Conservation (phyloP, 768 basidiomycete genomes). For the Xerocomellus chrysenteron region DNA sequence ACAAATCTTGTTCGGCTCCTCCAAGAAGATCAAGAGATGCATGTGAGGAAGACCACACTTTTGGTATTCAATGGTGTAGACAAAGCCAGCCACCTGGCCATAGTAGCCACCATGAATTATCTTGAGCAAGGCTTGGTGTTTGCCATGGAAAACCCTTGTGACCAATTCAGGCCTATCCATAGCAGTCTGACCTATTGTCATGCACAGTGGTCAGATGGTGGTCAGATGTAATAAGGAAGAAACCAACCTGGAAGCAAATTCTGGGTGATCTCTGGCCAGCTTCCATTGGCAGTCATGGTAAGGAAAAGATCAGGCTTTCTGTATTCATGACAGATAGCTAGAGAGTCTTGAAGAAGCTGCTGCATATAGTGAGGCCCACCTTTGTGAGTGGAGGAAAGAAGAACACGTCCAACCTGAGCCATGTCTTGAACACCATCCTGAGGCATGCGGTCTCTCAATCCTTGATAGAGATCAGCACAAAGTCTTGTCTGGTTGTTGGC, state of each 20-base stretch:
- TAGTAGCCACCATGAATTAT: constrained; percentile 41
- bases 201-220: background rate
- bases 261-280: constrained; percentile 44
- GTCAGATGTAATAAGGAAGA: background rate
- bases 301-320: constrained; percentile 46
- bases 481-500: constrained; percentile 34
- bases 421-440: constrained; percentile 27
- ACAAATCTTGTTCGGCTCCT: background rate
- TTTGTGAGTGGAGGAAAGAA: constrained; percentile 42
- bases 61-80: constrained; percentile 47
- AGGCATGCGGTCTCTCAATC: constrained; percentile 32
- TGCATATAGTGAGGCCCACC: constrained; percentile 45
- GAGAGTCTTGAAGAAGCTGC: constrained; percentile 43
- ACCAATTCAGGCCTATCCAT: constrained; percentile 50
- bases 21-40: background rate
- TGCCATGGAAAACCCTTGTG: constrained; percentile 43
- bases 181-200: constrained; percentile 29
- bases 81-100: constrained; percentile 41
- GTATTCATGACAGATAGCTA: constrained; percentile 42
- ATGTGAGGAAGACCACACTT: background rate
- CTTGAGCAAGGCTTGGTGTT: constrained; percentile 37
- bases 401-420: constrained; percentile 30
- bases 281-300: constrained; percentile 52
- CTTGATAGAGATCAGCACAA: constrained; percentile 35
- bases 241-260: constrained; percentile 36